phyloP scores from a whole-genome alignment of 768 basidiomycete genomes.

The Boletellus ananiceps region DNA sequence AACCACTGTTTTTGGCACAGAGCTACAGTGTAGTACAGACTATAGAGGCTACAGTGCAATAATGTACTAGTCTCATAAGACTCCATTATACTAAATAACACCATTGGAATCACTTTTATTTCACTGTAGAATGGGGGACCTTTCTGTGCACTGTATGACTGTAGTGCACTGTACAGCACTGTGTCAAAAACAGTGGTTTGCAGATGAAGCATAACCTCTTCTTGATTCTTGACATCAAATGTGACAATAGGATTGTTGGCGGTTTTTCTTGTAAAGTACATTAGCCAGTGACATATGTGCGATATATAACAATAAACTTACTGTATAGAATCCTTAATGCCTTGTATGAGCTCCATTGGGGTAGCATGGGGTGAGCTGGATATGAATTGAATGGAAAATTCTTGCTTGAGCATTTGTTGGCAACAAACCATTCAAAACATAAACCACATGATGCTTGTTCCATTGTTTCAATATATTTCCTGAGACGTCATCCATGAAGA shows the following conservation, averaged over 20 bases:
- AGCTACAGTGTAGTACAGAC: no score
- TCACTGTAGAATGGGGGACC: no score
- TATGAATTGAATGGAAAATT: conserved; percentile 28
- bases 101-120: no score
- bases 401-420: conserved; percentile 30
- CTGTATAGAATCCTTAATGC: conserved; percentile 25
- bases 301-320: conserved; percentile 12
- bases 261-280: conserved; percentile 4
- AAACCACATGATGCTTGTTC: conserved; percentile 34
- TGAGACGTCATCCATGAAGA: conserved; percentile 36
- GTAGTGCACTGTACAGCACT: no score
- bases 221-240: conserved; percentile 21
- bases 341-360: conserved; percentile 32
- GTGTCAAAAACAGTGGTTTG: no score
- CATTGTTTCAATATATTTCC: conserved; percentile 36
- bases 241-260: conserved; percentile 6
- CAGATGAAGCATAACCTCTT: conserved; percentile 23
- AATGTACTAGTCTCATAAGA: no score
- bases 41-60: no score
- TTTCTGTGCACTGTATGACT: no score
- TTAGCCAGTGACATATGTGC: background rate
- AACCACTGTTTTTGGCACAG: no score
- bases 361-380: conserved; percentile 32
- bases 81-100: no score
- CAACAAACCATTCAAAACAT: conserved; percentile 31